These are phyloP conservation scores for Gastrodia elata DNA, from an alignment of 106 monocot genomes.

Conservation along the genomic window DNA sequence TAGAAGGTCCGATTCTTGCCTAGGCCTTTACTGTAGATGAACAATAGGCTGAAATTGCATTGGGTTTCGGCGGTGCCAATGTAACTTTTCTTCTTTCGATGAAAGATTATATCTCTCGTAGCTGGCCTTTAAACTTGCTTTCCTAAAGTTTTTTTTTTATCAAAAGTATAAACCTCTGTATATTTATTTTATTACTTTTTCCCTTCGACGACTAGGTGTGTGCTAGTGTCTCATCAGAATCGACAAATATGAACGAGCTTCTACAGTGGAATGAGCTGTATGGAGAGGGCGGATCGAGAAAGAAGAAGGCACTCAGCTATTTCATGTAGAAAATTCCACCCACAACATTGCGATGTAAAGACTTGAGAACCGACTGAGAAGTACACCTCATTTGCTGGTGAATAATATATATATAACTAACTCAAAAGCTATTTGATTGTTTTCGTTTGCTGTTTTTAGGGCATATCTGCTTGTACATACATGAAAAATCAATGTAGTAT, in stretches of 20 bases:
- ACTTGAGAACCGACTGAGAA: background rate
- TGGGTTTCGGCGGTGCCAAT: background rate
- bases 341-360: background rate
- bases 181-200: background rate
- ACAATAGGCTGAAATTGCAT: too few species aligned
- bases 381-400: background rate
- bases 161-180: too few species aligned
- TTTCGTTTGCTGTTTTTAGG: background rate
- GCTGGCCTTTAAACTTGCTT: background rate
- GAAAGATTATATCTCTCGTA: background rate
- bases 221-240: conserved; percentile 53
- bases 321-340: conserved; percentile 34
- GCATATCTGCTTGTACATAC: background rate
- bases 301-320: conserved; percentile 55
- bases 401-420: background rate
- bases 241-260: conserved; percentile 51
- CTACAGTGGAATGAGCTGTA: conserved; percentile 56
- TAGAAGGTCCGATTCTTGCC: too few species aligned
- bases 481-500: background rate
- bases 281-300: conserved; percentile 60
- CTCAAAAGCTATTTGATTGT: background rate
- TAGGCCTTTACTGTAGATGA: too few species aligned
- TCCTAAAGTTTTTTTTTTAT: background rate
- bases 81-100: background rate
- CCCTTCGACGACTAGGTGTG: conserved; percentile 24